A percentile compares a stretch with the other conserved stretches of the same genome.
Evolutionary conservation across 805 yeast genomes (phyloP).

Genomic region (Barnettozyma vustinii): DNA sequence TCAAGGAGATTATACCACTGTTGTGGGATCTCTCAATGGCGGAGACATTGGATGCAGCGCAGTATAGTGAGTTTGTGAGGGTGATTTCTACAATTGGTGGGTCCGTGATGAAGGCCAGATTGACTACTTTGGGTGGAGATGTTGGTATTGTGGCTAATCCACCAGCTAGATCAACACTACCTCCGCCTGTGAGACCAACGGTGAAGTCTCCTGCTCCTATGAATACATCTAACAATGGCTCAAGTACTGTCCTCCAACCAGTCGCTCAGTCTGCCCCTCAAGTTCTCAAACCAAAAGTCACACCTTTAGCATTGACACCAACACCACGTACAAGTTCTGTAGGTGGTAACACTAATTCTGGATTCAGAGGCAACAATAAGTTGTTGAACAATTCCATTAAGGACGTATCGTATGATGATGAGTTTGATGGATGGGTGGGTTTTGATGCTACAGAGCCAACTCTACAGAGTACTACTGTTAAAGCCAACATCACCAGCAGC

Average conservation of each 20-base stretch:
- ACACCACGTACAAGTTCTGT: slow-evolving; percentile 3
- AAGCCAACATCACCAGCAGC: neutral
- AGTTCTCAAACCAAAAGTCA: slow-evolving; percentile 12
- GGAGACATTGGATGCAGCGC: slow-evolving; percentile 34
- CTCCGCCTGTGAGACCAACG: slow-evolving; percentile 12
- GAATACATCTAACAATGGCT: slow-evolving; percentile 3
- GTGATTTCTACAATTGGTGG: slow-evolving; percentile 23
- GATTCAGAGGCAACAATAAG: neutral
- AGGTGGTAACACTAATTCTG: neutral
- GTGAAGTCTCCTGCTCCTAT: slow-evolving; percentile 14
- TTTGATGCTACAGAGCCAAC: slow-evolving; percentile 8
- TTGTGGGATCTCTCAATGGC: slow-evolving; percentile 46
- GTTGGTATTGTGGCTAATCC: neutral
- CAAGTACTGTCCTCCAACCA: slow-evolving; percentile 5
- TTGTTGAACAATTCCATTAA: slow-evolving; percentile 3
- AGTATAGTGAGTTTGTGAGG: slow-evolving; percentile 36
- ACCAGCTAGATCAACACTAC: neutral
- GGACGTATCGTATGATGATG: slow-evolving; percentile 16
- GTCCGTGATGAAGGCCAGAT: slow-evolving; percentile 1
- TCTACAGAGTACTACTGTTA: neutral
- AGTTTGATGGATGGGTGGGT: slow-evolving; percentile 22
- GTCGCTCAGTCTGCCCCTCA: neutral
- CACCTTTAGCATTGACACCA: slow-evolving; percentile 19
- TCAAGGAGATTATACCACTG: slow-evolving; percentile 48
- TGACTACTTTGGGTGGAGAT: neutral